Conservation (phyloP, 2,329 filamentous ascomycete genomes). For the Hypoxylon sp. region DNA sequence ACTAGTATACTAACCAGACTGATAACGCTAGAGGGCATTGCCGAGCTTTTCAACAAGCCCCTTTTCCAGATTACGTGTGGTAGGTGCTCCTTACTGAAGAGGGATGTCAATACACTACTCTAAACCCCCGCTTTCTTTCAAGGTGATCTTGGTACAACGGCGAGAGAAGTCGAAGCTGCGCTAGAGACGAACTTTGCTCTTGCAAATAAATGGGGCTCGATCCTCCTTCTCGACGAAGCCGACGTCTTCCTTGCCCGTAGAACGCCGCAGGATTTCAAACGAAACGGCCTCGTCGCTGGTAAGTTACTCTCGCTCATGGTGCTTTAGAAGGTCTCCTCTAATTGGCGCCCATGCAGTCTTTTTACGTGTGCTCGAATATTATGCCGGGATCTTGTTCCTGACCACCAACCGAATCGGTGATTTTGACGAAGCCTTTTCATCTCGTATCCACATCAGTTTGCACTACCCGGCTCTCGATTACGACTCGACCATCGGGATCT, state of each 20-base stretch:
- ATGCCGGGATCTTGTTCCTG: constrained; percentile 57
- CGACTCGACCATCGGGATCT: constrained; percentile 36
- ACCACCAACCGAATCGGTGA: constrained; percentile 60
- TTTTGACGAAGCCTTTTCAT: constrained; percentile 60
- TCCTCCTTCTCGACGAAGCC: constrained; percentile 45
- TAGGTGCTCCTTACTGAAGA: constrained; percentile 2
- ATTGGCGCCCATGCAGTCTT: constrained; percentile 51
- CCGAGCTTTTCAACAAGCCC: constrained; percentile 33
- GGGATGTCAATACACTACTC: not conserved
- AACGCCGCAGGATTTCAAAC: constrained; percentile 37
- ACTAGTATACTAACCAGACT: not conserved
- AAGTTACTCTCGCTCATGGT: not conserved
- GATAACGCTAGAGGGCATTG: constrained; percentile 33
- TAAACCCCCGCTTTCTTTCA: not conserved
- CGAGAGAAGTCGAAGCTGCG: constrained; percentile 49
- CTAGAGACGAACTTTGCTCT: constrained; percentile 45
- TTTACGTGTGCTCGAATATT: constrained; percentile 56
- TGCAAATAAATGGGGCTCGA: constrained; percentile 40
- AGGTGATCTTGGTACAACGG: constrained; percentile 55
- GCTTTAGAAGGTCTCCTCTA: not conserved
- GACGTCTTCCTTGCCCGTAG: constrained; percentile 42
- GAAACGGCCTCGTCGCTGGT: constrained; percentile 55
- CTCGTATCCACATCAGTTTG: constrained; percentile 56
- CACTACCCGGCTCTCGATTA: constrained; percentile 52
- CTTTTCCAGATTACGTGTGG: constrained; percentile 48